phyloP scores from a whole-genome alignment of 1,139 yeast species.

The Pichia cactophila region DNA sequence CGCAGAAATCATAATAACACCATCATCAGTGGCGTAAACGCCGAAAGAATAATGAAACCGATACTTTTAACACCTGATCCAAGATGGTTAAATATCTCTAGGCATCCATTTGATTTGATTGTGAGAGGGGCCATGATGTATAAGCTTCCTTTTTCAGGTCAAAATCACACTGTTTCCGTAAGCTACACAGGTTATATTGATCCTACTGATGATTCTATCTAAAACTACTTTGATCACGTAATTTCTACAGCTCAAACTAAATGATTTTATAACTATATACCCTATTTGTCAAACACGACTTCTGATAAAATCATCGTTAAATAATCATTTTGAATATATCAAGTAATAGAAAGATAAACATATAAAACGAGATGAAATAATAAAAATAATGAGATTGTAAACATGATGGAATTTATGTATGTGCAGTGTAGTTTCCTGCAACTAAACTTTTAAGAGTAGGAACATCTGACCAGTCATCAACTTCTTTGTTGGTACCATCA shows the following conservation, averaged over 20 bases:
- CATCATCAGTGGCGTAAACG: not conserved
- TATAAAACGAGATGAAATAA: not conserved
- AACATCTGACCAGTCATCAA: constrained; percentile 23
- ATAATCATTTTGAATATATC: no score
- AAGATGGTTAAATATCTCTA: constrained; percentile 71
- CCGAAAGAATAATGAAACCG: not conserved
- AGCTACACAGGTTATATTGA: constrained; percentile 54
- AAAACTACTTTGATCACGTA: no score
- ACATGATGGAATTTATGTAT: constrained; percentile 11
- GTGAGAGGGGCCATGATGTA: constrained; percentile 78
- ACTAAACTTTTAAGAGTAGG: constrained; percentile 29
- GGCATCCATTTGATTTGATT: constrained; percentile 80
- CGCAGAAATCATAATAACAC: constrained; percentile 11
- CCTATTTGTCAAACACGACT: not conserved
- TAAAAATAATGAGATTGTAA: not conserved
- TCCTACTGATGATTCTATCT: constrained; percentile 30
- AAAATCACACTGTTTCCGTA: constrained; percentile 51
- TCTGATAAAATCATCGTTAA: not conserved
- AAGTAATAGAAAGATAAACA: not conserved
- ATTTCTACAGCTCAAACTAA: no score
- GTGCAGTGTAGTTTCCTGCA: constrained; percentile 31
- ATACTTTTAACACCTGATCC: constrained; percentile 26
- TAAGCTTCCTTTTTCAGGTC: constrained; percentile 57
- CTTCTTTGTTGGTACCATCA: constrained; percentile 9
- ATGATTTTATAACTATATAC: not conserved